Evolutionary conservation across 768 basidiomycete genomes (phyloP).

Genomic region (Podaxis sp.): DNA sequence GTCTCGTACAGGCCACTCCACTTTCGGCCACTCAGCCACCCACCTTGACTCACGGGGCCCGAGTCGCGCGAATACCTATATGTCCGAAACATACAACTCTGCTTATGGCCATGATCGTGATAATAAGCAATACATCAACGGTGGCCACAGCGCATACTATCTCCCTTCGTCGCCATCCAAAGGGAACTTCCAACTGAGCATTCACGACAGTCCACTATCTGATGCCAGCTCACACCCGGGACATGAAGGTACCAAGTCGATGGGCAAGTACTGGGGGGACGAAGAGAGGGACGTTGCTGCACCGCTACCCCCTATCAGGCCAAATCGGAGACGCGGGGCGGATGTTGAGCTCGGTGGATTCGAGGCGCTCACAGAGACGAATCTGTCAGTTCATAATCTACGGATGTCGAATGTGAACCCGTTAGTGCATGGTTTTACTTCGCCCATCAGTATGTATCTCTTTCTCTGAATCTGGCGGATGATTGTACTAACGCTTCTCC

Average conservation of each 20-base stretch:
- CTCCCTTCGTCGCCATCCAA: conserved; percentile 36
- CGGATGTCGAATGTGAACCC: conserved; percentile 41
- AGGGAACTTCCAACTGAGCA: conserved; percentile 22
- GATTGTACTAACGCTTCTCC: conserved; percentile 8
- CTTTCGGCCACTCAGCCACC: conserved; percentile 23
- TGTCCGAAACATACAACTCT: background rate
- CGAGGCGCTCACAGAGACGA: conserved; percentile 39
- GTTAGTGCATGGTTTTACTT: conserved; percentile 64
- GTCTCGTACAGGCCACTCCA: conserved; percentile 27
- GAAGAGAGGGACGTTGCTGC: conserved; percentile 30
- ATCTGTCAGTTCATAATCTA: conserved; percentile 43
- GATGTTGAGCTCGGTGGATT: conserved; percentile 39
- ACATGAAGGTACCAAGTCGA: background rate
- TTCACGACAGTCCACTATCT: conserved; percentile 21
- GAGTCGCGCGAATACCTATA: conserved; percentile 19
- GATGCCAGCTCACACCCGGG: conserved; percentile 4
- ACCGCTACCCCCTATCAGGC: conserved; percentile 35
- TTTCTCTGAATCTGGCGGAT: background rate
- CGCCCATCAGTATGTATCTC: conserved; percentile 60
- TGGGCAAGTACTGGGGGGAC: conserved; percentile 22
- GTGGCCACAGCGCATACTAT: conserved; percentile 28
- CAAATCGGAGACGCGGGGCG: conserved; percentile 40
- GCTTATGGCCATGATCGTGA: conserved; percentile 13
- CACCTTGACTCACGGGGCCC: conserved; percentile 17
- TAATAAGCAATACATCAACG: conserved; percentile 11